Evolutionary conservation across 1,284 basidiomycete species (phyloP).

Genomic region (Puccinia novopanici): DNA sequence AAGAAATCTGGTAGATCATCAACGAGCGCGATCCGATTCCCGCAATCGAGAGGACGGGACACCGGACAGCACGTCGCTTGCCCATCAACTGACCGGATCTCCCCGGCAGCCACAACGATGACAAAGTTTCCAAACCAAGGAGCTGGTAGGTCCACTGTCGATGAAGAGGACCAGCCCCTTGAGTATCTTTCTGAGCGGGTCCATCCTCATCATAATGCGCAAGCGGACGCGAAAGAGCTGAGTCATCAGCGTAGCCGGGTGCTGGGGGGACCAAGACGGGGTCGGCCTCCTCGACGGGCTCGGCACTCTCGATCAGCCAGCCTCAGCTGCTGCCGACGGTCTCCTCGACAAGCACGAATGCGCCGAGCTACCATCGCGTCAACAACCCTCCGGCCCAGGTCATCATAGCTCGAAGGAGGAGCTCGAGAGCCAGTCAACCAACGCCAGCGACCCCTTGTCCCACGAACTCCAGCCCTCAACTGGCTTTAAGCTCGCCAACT

Average conservation of each 20-base stretch:
- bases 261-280: neutral
- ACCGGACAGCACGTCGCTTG: neutral
- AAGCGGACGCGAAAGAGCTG: neutral
- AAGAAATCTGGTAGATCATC: neutral
- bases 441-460: neutral
- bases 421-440: neutral
- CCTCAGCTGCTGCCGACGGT: too few species aligned
- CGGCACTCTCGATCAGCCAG: neutral
- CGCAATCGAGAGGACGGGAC: neutral
- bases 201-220: neutral
- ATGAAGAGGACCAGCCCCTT: neutral
- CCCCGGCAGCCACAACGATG: neutral
- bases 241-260: neutral
- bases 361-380: neutral
- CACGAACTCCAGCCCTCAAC: neutral
- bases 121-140: neutral
- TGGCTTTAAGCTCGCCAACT: neutral
- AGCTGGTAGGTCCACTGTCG: neutral
- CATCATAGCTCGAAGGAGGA: neutral
- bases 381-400: neutral
- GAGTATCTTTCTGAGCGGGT: neutral
- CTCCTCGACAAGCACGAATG: neutral
- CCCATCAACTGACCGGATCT: neutral
- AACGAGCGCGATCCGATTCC: neutral
- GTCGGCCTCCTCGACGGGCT: constrained; percentile 8